These are phyloP conservation scores for Takashimella koratensis DNA, from an alignment of 1,284 basidiomycete species.

Conservation along the genomic window DNA sequence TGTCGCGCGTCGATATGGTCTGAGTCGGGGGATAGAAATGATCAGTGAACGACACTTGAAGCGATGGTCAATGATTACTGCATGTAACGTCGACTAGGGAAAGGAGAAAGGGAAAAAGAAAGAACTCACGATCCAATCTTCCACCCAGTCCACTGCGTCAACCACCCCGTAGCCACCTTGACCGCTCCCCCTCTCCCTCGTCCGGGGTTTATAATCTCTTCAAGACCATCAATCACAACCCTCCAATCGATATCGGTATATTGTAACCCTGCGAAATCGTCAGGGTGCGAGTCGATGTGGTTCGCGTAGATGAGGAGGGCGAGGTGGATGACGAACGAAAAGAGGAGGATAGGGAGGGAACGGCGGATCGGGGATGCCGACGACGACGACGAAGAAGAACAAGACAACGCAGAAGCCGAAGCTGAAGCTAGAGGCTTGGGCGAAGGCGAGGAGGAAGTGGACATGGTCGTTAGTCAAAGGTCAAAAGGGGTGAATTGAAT, in stretches of 20 bases:
- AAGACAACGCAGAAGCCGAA: too few relatives aligned
- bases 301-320: constrained; percentile 37
- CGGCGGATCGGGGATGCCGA: too few relatives aligned
- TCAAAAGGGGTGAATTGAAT: too few relatives aligned
- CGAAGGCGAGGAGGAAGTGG: background rate
- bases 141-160: constrained; percentile 51
- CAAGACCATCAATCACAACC: constrained; percentile 88
- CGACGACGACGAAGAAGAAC: too few relatives aligned
- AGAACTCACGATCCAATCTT: constrained; percentile 62
- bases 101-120: too few relatives aligned
- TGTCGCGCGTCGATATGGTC: constrained; percentile 88
- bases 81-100: too few relatives aligned
- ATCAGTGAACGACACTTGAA: too few relatives aligned
- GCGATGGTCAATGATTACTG: too few relatives aligned
- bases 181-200: constrained; percentile 54
- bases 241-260: constrained; percentile 98
- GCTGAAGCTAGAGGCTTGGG: too few relatives aligned
- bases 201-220: constrained; percentile 8
- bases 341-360: constrained; percentile 1
- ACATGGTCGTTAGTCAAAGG: background rate
- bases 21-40: constrained; percentile 36
- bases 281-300: constrained; percentile 42
- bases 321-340: constrained; percentile 30
- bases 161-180: constrained; percentile 58
- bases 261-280: constrained; percentile 56